These are phyloP conservation scores for Aurifilum marmelostoma DNA, from an alignment of 2,329 filamentous ascomycete genomes.

Conservation along the genomic window DNA sequence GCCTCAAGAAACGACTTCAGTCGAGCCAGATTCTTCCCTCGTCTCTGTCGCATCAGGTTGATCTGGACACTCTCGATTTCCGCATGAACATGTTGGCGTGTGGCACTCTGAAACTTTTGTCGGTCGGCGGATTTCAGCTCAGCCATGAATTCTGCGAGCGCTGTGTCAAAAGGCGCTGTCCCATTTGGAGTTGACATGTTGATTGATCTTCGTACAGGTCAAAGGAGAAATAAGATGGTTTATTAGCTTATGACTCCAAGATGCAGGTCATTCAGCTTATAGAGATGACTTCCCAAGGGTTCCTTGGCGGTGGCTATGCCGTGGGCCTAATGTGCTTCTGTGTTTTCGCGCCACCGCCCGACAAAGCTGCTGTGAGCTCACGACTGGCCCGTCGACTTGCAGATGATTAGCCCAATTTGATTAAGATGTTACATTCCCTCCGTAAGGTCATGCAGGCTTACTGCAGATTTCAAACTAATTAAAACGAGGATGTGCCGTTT, in stretches of 20 bases:
- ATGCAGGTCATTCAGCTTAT: background rate
- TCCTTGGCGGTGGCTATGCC: background rate
- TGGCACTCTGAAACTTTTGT: background rate
- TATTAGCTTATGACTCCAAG: background rate
- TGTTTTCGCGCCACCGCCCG: background rate
- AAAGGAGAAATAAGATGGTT: background rate
- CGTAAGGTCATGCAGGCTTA: no score
- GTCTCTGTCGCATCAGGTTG: background rate
- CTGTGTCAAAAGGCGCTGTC: background rate
- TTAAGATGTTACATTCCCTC: background rate
- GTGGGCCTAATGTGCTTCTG: background rate
- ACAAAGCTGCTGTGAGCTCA: background rate
- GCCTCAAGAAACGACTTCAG: conserved; percentile 16
- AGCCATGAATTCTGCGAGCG: conserved; percentile 1
- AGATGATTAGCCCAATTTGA: background rate
- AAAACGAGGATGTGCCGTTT: background rate
- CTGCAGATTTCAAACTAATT: background rate
- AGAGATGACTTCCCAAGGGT: background rate
- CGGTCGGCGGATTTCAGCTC: background rate
- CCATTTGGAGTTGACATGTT: background rate
- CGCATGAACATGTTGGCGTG: background rate
- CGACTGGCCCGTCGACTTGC: background rate
- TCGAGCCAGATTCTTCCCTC: conserved; percentile 8
- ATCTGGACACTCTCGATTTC: conserved; percentile 1
- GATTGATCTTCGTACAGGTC: background rate